Evolutionary conservation across 1,284 basidiomycete species (phyloP).

Genomic region (Calocybe gambosa): DNA sequence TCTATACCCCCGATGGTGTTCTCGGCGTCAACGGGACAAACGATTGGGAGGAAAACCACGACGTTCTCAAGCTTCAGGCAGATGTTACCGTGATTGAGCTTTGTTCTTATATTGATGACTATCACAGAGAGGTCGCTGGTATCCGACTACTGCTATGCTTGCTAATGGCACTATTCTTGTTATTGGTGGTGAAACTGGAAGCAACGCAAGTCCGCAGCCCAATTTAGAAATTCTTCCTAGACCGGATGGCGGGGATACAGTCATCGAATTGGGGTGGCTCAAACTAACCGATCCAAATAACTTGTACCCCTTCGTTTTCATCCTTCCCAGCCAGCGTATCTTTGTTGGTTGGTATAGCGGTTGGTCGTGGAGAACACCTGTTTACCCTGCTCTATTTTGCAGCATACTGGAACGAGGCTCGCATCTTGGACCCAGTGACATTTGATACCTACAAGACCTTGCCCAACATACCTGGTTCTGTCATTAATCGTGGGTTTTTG

Average conservation of each 20-base stretch:
- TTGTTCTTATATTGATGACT: conserved; percentile 1
- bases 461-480: conserved; percentile 68
- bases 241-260: conserved; percentile 36
- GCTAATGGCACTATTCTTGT: conserved; percentile 67
- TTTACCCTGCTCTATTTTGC: background rate
- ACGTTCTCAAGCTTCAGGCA: conserved; percentile 47
- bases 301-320: conserved; percentile 68
- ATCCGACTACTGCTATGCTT: conserved; percentile 59
- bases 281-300: conserved; percentile 66
- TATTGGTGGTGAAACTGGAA: conserved; percentile 67
- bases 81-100: conserved; percentile 2
- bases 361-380: background rate
- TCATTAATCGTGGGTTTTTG: conserved; percentile 51
- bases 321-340: conserved; percentile 58
- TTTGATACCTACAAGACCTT: conserved; percentile 55
- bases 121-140: conserved; percentile 60
- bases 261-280: conserved; percentile 37
- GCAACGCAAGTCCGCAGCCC: conserved; percentile 57
- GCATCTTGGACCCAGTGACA: conserved; percentile 60
- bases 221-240: conserved; percentile 56
- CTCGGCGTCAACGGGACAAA: conserved; percentile 57
- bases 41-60: conserved; percentile 60
- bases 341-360: conserved; percentile 48
- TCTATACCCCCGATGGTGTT: conserved; percentile 58
- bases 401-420: conserved; percentile 76